These are phyloP conservation scores for Ehretia macrophylla DNA, from an alignment of 257 asterid species.

Conservation along the genomic window DNA sequence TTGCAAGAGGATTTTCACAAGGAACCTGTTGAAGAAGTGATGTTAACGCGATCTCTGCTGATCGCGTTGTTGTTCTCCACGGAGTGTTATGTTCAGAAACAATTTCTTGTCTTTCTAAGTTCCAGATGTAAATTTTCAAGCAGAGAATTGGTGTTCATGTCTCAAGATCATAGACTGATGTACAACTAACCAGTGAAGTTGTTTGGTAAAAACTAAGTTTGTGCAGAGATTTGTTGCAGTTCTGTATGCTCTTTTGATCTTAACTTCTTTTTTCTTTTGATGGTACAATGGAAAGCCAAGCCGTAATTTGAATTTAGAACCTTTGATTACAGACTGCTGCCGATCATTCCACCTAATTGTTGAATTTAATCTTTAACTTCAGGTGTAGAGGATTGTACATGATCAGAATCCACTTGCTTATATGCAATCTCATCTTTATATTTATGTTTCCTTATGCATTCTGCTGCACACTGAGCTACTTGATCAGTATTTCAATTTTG, in stretches of 20 bases:
- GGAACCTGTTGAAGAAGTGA: conserved; percentile 34
- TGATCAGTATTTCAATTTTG: not conserved
- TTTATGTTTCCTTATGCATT: not conserved
- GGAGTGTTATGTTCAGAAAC: not conserved
- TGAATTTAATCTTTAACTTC: no score
- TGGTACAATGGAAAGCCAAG: no score
- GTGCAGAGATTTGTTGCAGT: not conserved
- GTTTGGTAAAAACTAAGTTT: not conserved
- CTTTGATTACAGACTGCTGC: no score
- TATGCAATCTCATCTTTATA: no score
- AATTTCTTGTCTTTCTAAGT: conserved; percentile 1
- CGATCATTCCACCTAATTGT: no score
- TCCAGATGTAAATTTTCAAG: not conserved
- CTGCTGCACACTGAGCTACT: not conserved
- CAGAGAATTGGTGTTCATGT: not conserved
- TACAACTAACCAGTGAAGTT: not conserved
- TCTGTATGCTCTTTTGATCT: not conserved
- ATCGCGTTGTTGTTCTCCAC: conserved; percentile 22
- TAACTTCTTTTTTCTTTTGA: no score
- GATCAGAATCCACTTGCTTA: no score
- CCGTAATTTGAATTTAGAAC: no score
- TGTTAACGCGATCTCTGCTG: not conserved
- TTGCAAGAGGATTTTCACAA: conserved; percentile 46
- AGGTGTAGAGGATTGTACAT: no score
- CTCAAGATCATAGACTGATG: not conserved